These are phyloP conservation scores for Nymphaea thermarum DNA, from an alignment of 164 flowering plant genomes.

Conservation along the genomic window DNA sequence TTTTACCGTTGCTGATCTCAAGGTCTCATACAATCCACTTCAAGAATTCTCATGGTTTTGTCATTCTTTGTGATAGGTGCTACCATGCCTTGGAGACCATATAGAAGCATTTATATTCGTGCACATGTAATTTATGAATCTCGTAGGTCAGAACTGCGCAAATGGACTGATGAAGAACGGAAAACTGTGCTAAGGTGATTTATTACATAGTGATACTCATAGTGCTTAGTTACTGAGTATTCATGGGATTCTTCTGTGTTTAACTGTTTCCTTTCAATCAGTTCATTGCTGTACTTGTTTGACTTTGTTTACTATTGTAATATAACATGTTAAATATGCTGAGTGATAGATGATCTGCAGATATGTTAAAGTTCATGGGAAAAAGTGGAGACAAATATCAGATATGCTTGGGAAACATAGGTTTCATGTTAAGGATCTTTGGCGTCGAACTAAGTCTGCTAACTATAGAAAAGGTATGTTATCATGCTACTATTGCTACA, in stretches of 20 bases:
- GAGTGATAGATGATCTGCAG: conserved; percentile 2
- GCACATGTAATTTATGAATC: conserved; percentile 38
- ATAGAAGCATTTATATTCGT: conserved; percentile 22
- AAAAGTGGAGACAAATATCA: conserved; percentile 40
- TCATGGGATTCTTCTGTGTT: background rate
- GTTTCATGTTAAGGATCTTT: conserved; percentile 48
- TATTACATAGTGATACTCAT: background rate
- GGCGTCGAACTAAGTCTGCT: conserved; percentile 34
- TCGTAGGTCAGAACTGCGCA: conserved; percentile 24
- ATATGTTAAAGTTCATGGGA: conserved; percentile 29
- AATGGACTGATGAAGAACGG: conserved; percentile 42
- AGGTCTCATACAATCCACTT: too few species aligned
- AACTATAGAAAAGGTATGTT: conserved; percentile 15
- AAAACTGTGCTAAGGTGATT: conserved; percentile 19
- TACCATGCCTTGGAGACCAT: conserved; percentile 44
- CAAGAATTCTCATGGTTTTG: background rate
- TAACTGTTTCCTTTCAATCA: background rate
- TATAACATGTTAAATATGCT: background rate
- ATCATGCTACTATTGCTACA: too few species aligned
- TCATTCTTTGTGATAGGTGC: conserved; percentile 7
- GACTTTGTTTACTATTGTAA: background rate
- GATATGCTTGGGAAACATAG: conserved; percentile 37
- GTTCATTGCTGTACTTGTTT: background rate
- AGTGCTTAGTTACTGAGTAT: background rate
- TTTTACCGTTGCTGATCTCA: too few species aligned